Base-by-base conservation (phyloP, 148 eudicot genomes). In the Spergularia bocconei region DNA sequence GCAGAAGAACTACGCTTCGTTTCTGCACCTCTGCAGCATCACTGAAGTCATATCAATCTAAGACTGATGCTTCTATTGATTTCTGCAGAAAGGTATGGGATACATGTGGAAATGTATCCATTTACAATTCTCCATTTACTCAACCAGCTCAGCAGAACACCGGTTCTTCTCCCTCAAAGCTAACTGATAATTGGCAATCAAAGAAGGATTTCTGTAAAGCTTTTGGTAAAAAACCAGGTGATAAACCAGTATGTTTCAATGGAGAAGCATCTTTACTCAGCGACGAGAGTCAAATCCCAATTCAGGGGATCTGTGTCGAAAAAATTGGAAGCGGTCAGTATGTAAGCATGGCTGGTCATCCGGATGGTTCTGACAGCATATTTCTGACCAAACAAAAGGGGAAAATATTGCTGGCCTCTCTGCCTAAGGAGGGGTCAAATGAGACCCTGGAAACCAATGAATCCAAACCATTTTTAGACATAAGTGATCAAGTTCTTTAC, bases 341-440 rank as follows among this genome's bases (percentile, higher is more conserved):
- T 76, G 83, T 93, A 20, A 76, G 81, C 75, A 93, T 93, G 98
- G 92, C 70, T 56, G 60, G 86, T 79, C 92, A 89, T 73, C 91
- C 98, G 6, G 97, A 93, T 80, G 93, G 97, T 69, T 91, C 98
- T 2, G 69, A 83, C 77, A 89, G 86, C 17, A 92, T 91, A 36
- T 91, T 88, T 74, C 91, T 91, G 68, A 65, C 87, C 14, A 84
- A 77, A 76, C 97, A 88, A 70, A 76, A 78, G 47, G 98, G 98
- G 13, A 87, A 83, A 56, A 86, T 93, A 63, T 93, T 87, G 89
- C 64, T 89, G 70, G 97, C 84, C 5, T 86, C 85, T 9, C 80
- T 93, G 76, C 94, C 94, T 2, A 72, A 80, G 41, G 63, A 80
- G 56, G 94, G 87, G 36, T 89, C 94, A 8, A 86, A 85, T 44